phyloP scores from a whole-genome alignment of 371 early-diverging fungal genomes.

The Mycotypha africana region DNA sequence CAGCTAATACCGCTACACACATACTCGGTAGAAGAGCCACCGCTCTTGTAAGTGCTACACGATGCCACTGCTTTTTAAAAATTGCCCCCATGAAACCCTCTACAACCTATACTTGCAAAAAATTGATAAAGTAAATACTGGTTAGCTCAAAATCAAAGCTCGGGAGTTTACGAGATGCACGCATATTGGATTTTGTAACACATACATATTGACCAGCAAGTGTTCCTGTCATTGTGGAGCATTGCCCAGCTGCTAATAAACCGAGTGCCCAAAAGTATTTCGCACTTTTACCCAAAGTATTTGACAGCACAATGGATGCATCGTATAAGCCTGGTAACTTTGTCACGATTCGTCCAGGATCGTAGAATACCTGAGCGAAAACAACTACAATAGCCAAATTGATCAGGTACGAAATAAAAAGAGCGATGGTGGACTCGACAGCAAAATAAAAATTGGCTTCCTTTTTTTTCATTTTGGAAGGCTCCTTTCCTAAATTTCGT shows the following conservation, averaged over 20 bases:
- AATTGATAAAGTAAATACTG: no score
- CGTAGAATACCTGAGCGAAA: constrained; percentile 61
- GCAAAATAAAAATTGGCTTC: constrained; percentile 67
- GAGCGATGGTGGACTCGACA: constrained; percentile 62
- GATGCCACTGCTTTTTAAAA: constrained; percentile 66
- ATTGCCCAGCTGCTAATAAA: constrained; percentile 68
- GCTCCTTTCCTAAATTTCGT: constrained; percentile 45
- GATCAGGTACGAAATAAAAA: constrained; percentile 62
- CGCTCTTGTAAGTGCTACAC: constrained; percentile 61
- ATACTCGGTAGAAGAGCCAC: constrained; percentile 68
- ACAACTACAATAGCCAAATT: constrained; percentile 71
- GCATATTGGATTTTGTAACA: neutral
- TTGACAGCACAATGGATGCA: constrained; percentile 53
- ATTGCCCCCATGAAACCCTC: constrained; percentile 62
- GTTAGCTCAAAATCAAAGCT: neutral
- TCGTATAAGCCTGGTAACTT: constrained; percentile 51
- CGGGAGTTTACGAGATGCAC: neutral
- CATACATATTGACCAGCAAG: constrained; percentile 70
- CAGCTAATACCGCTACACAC: constrained; percentile 57
- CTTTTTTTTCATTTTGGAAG: constrained; percentile 43
- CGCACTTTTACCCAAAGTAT: constrained; percentile 50
- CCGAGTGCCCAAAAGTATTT: constrained; percentile 67
- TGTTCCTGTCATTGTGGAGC: constrained; percentile 73
- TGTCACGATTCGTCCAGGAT: constrained; percentile 22
- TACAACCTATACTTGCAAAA: constrained; percentile 32